Evolutionary conservation across 2,329 filamentous ascomycete species (phyloP).

Genomic region (Aspergillus sp.): DNA sequence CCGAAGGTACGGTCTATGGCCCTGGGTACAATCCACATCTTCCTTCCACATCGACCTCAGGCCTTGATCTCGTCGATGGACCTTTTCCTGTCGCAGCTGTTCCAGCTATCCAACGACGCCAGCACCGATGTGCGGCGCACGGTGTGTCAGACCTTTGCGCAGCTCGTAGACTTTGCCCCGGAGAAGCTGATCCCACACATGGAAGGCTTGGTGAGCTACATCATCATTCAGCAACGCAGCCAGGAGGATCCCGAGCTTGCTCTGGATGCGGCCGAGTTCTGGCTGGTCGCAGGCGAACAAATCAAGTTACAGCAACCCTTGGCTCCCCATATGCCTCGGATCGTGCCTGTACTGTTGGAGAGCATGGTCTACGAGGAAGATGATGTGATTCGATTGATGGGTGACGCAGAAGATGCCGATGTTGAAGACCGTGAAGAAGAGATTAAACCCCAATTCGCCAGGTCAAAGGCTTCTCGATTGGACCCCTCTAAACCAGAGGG

Average conservation of each 20-base stretch:
- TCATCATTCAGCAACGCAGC: conserved; percentile 78
- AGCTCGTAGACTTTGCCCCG: conserved; percentile 81
- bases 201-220: conserved; percentile 81
- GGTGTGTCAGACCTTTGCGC: conserved; percentile 87
- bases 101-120: conserved; percentile 67
- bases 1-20: conserved; percentile 72
- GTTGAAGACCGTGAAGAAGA: conserved; percentile 84
- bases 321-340: conserved; percentile 68
- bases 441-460: conserved; percentile 86
- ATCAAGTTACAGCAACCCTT: conserved; percentile 67
- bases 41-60: conserved; percentile 75
- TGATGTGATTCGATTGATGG: conserved; percentile 76
- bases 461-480: conserved; percentile 53
- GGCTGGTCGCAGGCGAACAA: conserved; percentile 88
- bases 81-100: conserved; percentile 71
- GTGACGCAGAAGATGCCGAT: conserved; percentile 81
- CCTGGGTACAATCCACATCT: conserved; percentile 80
- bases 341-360: conserved; percentile 81
- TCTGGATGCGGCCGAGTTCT: conserved; percentile 93
- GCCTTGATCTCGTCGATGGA: conserved; percentile 76
- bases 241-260: conserved; percentile 78
- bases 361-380: conserved; percentile 97
- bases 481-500: conserved; percentile 42
- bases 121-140: conserved; percentile 79
- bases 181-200: conserved; percentile 88